Conservation (phyloP, 2,329 filamentous ascomycete species). For the Cladobotryum mycophilum region DNA sequence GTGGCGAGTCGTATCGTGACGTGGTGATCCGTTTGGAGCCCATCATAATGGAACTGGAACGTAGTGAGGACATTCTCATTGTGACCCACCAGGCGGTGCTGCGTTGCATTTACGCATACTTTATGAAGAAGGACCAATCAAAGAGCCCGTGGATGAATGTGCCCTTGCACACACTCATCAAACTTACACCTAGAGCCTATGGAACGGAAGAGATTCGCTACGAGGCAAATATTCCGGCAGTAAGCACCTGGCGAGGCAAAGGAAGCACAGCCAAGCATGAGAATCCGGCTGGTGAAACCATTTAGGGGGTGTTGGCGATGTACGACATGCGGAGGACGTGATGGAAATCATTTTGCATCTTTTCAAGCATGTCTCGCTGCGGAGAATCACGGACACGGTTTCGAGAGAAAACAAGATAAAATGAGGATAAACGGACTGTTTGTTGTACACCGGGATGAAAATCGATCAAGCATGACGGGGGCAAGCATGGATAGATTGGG, state of each 20-base stretch:
- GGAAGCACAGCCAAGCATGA: constrained; percentile 88
- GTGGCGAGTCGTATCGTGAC: constrained; percentile 91
- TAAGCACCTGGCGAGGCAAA: constrained; percentile 94
- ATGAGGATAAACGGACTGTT: too few relatives aligned
- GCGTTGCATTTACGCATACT: constrained; percentile 96
- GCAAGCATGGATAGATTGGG: too few relatives aligned
- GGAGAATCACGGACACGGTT: too few relatives aligned
- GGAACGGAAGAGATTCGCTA: constrained; percentile 84
- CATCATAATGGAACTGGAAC: constrained; percentile 98
- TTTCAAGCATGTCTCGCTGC: too few relatives aligned
- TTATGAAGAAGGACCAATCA: constrained; percentile 93
- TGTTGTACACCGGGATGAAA: too few relatives aligned
- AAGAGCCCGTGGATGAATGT: constrained; percentile 98
- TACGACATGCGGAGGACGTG: too few relatives aligned
- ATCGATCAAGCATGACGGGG: too few relatives aligned
- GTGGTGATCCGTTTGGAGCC: constrained; percentile 96
- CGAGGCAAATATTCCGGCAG: constrained; percentile 87
- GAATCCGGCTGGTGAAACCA: constrained; percentile 41
- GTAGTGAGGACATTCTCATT: constrained; percentile 93
- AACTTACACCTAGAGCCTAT: constrained; percentile 90
- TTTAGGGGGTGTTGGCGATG: constrained; percentile 16
- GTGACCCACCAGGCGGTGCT: constrained; percentile 96
- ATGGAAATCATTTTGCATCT: too few relatives aligned
- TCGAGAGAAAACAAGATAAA: too few relatives aligned
- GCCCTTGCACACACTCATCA: constrained; percentile 91